Base-by-base conservation (phyloP, 2,329 filamentous ascomycete species). In the Stachybotrys chlorohalonatus region DNA sequence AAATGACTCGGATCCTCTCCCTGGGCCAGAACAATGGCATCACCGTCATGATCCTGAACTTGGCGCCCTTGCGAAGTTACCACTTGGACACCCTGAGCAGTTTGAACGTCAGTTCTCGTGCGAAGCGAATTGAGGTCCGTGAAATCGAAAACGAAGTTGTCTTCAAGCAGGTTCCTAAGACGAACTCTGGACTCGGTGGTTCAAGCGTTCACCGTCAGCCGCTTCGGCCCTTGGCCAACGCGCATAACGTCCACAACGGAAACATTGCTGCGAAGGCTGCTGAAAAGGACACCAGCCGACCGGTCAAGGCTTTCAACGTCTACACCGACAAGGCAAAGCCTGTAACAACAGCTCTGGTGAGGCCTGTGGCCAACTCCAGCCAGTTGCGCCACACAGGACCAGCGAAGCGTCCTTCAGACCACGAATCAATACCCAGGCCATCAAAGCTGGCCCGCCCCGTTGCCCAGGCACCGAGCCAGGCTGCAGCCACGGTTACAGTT, bases 141-240 rank as follows among this genome's bases (percentile, higher is more conserved):
- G 94, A 97, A 69, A 89, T 96, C 55, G 93, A 97, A 70, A 97
- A 97, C 65, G 91, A 96, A 66, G 87, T 95, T 5, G 86, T 96
- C 47, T 95, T 90, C 74, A 90, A 89, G 66, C 85, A 88, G 53
- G 80, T 83, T 54, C 83, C 86, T 31, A 80, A 83, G 54, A 75
- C 79, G n/a, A 72, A 64, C 62, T 67, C 71, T 11, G 67, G 64
- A 59, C 61, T 71, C 61, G 63, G 68, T 52, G 63, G 68, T 61
- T 60, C 72, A 59, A 75, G 75, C 7, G 60, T 71, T 3, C 73
- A 77, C 53, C 81, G 93, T 15, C 91, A 96, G 66, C 90, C 93
- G 9, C 72, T 96, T 30, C 83, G 89, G 15, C 86, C 90, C 11
- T 75, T 96, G 48, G 82, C 86, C 24, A 86, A 89, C 59, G 84